Conservation (phyloP, 2,329 filamentous ascomycete species). For the Cadophora gregata region DNA sequence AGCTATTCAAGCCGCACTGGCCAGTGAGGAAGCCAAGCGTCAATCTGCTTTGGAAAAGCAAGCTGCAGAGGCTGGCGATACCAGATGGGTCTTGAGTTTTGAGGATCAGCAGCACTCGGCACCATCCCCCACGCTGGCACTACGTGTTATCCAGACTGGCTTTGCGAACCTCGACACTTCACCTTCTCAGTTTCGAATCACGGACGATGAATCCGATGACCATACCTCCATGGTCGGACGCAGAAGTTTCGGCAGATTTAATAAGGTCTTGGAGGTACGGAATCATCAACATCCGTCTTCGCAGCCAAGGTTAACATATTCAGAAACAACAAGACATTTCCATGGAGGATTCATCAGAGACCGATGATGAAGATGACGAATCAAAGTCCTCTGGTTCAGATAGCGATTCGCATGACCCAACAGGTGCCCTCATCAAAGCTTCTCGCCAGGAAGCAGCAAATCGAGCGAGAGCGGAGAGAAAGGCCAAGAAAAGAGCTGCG, state of each 20-base stretch:
- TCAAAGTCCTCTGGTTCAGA: conserved; percentile 40
- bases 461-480: conserved; percentile 50
- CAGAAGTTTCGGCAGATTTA: conserved; percentile 58
- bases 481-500: conserved; percentile 55
- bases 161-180: conserved; percentile 56
- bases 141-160: conserved; percentile 67
- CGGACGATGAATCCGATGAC: conserved; percentile 43
- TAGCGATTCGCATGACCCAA: conserved; percentile 49
- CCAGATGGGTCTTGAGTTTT: conserved; percentile 75
- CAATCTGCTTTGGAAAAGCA: conserved; percentile 66
- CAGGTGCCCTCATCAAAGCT: conserved; percentile 52
- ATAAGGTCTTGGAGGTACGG: conserved; percentile 46
- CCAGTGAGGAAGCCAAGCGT: conserved; percentile 70
- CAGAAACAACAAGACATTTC: conserved; percentile 48
- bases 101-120: conserved; percentile 46
- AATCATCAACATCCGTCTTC: background rate
- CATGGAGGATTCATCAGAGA: conserved; percentile 46
- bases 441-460: conserved; percentile 52
- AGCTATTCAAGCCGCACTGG: conserved; percentile 66
- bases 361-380: conserved; percentile 44
- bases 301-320: conserved; percentile 19
- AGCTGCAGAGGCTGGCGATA: conserved; percentile 68
- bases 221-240: conserved; percentile 47
- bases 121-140: conserved; percentile 45
- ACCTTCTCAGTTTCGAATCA: conserved; percentile 26